Evolutionary conservation across 768 basidiomycete genomes (phyloP), one percentile per base, ranked within the genome.

Genomic region (Baorangia bicolor): DNA sequence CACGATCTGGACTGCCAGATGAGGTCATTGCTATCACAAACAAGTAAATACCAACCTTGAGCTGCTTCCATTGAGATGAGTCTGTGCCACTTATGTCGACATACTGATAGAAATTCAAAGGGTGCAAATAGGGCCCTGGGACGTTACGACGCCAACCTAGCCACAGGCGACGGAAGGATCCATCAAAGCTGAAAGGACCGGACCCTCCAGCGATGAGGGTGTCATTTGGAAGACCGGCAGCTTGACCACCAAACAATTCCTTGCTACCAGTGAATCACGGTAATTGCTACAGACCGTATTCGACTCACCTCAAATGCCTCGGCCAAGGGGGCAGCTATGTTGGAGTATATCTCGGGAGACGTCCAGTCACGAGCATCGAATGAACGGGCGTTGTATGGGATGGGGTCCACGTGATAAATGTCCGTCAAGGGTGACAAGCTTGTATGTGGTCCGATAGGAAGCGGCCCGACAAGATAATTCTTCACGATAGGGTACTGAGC

Each of bases 161-260:
- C 84, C 83, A 84, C 31, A 75, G 61, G 14, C 83, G 75, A 45
- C 85, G 75, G 74, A 83, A 86, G 14, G 75, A 70, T 8, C 85
- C 85, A 59, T 86, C 85, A 59, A 80, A 85, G 48, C 80, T 80
- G 64, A 81, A 78, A 2, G 85, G 85, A 0, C 78, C 83, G 35
- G 66, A 68, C 2, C 71, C 74, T 2, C 74, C 80, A 2, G 74
- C 75, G 3, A 77, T 60, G 11, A 87, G 73, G 0, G 83, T 83
- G 55, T 82, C 81, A 48, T 78, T 81, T 11, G 71, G 67, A 0
- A 73, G 66, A 0, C 81, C 82, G 28, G 69, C 62, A 14, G 72
- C 75, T 25, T 73, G 72, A 12, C 74, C 81, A 12, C 72, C 78
- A 57, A 83, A 82, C 4, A 85, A 65, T 55, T 82, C 81, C 77